These are phyloP conservation scores for Paecilomyces dactylethromorphus DNA, from an alignment of 2,329 filamentous ascomycete species.

Conservation along the genomic window DNA sequence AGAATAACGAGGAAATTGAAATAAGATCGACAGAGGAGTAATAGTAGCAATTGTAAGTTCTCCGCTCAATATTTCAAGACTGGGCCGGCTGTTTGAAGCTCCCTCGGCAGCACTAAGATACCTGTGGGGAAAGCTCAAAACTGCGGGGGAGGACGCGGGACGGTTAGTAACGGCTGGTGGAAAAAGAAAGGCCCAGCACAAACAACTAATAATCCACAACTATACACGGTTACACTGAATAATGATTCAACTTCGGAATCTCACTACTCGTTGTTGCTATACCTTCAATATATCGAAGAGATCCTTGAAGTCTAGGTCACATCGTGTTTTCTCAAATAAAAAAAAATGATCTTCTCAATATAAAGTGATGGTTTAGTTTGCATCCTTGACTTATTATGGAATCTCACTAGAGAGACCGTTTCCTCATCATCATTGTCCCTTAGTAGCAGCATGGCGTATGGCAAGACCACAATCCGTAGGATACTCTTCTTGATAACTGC, in stretches of 20 bases:
- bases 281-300: too few species aligned
- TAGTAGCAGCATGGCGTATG: too few species aligned
- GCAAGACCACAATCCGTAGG: too few species aligned
- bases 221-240: neutral
- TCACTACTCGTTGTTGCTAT: neutral
- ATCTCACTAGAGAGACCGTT: too few species aligned
- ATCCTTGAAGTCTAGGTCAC: too few species aligned
- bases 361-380: neutral
- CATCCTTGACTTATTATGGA: neutral
- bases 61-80: neutral
- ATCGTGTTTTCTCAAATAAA: too few species aligned
- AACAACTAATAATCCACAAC: too few species aligned
- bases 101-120: neutral
- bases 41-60: neutral
- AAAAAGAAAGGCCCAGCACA: too few species aligned
- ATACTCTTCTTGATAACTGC: too few species aligned
- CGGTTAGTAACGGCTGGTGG: neutral
- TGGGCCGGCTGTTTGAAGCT: neutral
- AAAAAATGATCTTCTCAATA: neutral
- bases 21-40: neutral
- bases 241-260: neutral
- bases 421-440: too few species aligned
- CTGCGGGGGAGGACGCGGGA: neutral
- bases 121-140: neutral
- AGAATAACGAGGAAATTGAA: neutral